These are phyloP conservation scores for Wakefieldia striispora DNA, from an alignment of 768 basidiomycete genomes.

Conservation along the genomic window DNA sequence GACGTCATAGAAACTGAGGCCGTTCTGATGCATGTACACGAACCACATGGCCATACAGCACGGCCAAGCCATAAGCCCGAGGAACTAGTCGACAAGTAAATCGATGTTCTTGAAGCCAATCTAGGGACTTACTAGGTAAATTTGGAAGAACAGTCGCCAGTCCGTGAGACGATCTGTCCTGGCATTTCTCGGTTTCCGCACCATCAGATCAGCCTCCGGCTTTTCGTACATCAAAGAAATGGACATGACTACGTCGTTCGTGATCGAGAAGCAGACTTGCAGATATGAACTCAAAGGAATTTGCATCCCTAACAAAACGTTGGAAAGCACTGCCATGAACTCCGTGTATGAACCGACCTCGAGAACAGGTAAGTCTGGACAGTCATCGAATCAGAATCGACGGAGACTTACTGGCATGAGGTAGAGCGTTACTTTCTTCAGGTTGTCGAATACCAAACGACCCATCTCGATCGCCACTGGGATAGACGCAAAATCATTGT, in stretches of 20 bases:
- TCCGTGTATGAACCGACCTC: conserved; percentile 59
- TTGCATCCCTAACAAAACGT: conserved; percentile 59
- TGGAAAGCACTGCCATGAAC: conserved; percentile 53
- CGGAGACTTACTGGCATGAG: conserved; percentile 38
- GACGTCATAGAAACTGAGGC: conserved; percentile 36
- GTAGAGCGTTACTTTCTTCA: conserved; percentile 51
- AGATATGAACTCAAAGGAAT: conserved; percentile 53
- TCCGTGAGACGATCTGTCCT: conserved; percentile 50
- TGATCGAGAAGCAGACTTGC: conserved; percentile 55
- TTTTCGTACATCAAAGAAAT: conserved; percentile 52
- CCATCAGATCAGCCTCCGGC: conserved; percentile 48
- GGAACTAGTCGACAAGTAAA: conserved; percentile 32
- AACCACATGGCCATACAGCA: conserved; percentile 44
- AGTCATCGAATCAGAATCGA: neutral
- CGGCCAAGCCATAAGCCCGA: conserved; percentile 46
- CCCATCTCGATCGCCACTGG: conserved; percentile 58
- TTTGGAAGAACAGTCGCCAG: conserved; percentile 48
- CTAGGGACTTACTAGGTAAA: conserved; percentile 39
- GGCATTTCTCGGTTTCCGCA: conserved; percentile 48
- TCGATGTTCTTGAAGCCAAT: neutral
- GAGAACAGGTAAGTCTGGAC: neutral
- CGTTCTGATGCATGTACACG: conserved; percentile 38
- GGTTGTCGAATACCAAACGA: conserved; percentile 56
- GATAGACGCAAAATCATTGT: conserved; percentile 60
- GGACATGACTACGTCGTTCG: conserved; percentile 51